These are phyloP conservation scores for Rubia peregrina DNA, from an alignment of 305 asterid genomes.

Conservation along the genomic window DNA sequence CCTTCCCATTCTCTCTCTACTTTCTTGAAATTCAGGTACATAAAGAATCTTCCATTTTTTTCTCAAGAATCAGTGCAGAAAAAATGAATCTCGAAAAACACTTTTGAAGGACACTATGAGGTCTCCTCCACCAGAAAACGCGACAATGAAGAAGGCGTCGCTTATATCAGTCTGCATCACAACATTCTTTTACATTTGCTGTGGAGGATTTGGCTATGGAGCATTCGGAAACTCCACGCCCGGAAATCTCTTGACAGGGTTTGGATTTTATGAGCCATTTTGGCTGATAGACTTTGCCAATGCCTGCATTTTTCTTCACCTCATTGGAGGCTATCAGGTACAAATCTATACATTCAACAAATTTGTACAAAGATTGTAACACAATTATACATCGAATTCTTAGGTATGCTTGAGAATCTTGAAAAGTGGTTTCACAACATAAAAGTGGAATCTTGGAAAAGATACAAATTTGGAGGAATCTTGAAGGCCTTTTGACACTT, in stretches of 20 bases:
- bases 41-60: neutral
- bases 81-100: neutral
- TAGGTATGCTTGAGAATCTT: neutral
- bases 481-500: neutral
- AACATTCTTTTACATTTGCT: slow-evolving; percentile 56
- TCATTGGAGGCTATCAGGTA: slow-evolving; percentile 87
- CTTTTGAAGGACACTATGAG: slow-evolving; percentile 49
- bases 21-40: slow-evolving; percentile 69
- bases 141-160: slow-evolving; percentile 69
- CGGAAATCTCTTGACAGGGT: slow-evolving; percentile 74
- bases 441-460: neutral
- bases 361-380: neutral
- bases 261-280: slow-evolving; percentile 73
- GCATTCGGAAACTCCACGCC: slow-evolving; percentile 83
- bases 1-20: slow-evolving; percentile 61
- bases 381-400: neutral
- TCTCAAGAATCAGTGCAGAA: neutral
- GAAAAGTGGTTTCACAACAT: too few species aligned
- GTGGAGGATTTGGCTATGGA: slow-evolving; percentile 87
- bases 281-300: slow-evolving; percentile 84
- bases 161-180: slow-evolving; percentile 35
- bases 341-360: neutral
- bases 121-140: slow-evolving; percentile 51
- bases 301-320: slow-evolving; percentile 69
- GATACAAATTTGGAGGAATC: neutral